phyloP scores from a whole-genome alignment of 768 basidiomycete species.

The Russula emetica region DNA sequence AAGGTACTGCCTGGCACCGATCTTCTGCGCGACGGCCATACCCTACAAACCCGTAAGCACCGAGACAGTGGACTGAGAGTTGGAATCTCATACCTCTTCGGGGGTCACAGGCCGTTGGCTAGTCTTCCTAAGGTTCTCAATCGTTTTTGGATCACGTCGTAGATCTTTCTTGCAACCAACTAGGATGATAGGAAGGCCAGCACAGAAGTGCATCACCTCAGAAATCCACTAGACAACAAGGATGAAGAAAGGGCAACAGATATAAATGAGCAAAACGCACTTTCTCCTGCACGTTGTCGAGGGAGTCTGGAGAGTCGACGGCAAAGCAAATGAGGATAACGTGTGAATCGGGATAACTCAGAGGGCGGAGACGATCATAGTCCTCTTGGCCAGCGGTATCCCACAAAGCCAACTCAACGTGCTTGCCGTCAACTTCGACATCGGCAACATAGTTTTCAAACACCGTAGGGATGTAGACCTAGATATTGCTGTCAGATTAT shows the following conservation, averaged over 20 bases:
- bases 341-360: slow-evolving; percentile 99
- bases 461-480: slow-evolving; percentile 99
- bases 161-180: slow-evolving; percentile 99
- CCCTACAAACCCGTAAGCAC: slow-evolving; percentile 49
- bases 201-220: slow-evolving; percentile 97
- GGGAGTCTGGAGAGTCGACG: slow-evolving; percentile 94
- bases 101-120: slow-evolving; percentile 92
- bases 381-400: slow-evolving; percentile 99
- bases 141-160: slow-evolving; percentile 85
- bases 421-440: slow-evolving; percentile 97
- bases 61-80: background rate
- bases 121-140: slow-evolving; percentile 91
- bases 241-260: slow-evolving; percentile 6
- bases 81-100: slow-evolving; percentile 62
- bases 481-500: slow-evolving; percentile 4
- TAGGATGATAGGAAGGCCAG: slow-evolving; percentile 90
- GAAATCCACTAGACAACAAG: slow-evolving; percentile 78
- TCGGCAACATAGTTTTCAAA: slow-evolving; percentile 99
- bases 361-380: slow-evolving; percentile 95
- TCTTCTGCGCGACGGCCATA: slow-evolving; percentile 93
- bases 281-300: slow-evolving; percentile 99
- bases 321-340: slow-evolving; percentile 99
- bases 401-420: slow-evolving; percentile 98
- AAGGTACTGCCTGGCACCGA: slow-evolving; percentile 92
- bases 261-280: slow-evolving; percentile 42